A percentile compares a stretch with the other conserved stretches of the same genome.
phyloP scores from a whole-genome alignment of 164 flowering plant genomes.

The Berberis thunbergii region DNA sequence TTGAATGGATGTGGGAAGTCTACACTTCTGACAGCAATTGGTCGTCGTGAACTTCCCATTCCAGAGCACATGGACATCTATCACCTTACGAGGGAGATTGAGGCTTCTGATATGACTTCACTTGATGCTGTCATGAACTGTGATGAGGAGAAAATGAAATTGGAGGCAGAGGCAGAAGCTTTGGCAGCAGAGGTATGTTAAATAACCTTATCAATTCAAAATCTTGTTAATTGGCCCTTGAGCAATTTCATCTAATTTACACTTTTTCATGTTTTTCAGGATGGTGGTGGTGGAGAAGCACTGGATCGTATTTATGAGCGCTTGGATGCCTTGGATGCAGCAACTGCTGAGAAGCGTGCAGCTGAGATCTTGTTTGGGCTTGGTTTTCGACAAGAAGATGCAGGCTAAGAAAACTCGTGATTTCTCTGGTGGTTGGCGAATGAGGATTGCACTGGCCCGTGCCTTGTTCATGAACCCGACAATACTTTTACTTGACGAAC shows the following conservation, averaged over 20 bases:
- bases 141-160: slow-evolving; percentile 79
- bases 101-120: slow-evolving; percentile 90
- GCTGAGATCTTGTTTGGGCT: slow-evolving; percentile 93
- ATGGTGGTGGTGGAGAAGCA: slow-evolving; percentile 82
- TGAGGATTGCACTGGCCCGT: slow-evolving; percentile 92
- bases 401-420: slow-evolving; percentile 82
- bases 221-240: no score
- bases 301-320: slow-evolving; percentile 91
- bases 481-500: slow-evolving; percentile 76
- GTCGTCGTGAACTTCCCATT: slow-evolving; percentile 83
- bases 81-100: slow-evolving; percentile 83
- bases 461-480: slow-evolving; percentile 94
- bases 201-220: not conserved
- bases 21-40: slow-evolving; percentile 82
- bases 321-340: slow-evolving; percentile 78
- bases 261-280: slow-evolving; percentile 23
- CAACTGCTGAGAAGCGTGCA: slow-evolving; percentile 95
- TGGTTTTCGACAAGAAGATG: slow-evolving; percentile 84
- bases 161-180: slow-evolving; percentile 67
- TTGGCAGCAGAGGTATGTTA: slow-evolving; percentile 59
- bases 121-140: slow-evolving; percentile 86
- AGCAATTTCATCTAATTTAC: no score
- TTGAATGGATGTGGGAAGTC: slow-evolving; percentile 97
- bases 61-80: slow-evolving; percentile 97
- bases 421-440: slow-evolving; percentile 99